Percentiles rank a stretch among this genome's conserved stretches.
These are phyloP conservation scores for Rhodotorula sp. DNA, from an alignment of 1,284 basidiomycete genomes.

Conservation along the genomic window DNA sequence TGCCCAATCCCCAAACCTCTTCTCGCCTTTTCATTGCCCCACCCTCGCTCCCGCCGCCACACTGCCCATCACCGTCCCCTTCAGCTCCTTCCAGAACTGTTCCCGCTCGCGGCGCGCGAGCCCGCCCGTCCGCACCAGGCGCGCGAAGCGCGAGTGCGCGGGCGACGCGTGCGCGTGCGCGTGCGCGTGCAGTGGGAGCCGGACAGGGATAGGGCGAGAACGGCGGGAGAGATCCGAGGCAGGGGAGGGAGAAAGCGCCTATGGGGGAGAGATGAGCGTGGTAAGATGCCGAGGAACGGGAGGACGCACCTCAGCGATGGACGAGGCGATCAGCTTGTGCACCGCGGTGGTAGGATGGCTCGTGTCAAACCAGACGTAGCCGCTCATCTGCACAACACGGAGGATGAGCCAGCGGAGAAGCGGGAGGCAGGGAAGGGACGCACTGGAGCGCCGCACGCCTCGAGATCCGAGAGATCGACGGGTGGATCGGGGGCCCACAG, in stretches of 20 bases:
- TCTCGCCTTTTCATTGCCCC: neutral
- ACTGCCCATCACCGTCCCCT: neutral
- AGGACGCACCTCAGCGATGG: neutral
- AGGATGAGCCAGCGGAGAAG: neutral
- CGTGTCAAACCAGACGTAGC: conserved; percentile 15
- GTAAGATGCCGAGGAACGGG: too few relatives aligned
- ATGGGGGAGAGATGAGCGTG: neutral
- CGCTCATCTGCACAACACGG: neutral
- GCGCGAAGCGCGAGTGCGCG: neutral
- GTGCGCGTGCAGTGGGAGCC: neutral
- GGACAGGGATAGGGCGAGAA: neutral
- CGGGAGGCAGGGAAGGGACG: neutral
- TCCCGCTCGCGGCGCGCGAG: neutral
- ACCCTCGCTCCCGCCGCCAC: neutral
- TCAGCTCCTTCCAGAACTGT: neutral
- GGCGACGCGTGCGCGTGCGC: neutral
- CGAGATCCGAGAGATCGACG: neutral
- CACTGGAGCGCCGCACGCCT: neutral
- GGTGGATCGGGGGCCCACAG: neutral
- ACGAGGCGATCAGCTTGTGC: conserved; percentile 3
- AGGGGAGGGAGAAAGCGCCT: neutral
- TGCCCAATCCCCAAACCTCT: too few relatives aligned
- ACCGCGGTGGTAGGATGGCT: conserved; percentile 7
- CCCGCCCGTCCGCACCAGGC: neutral
- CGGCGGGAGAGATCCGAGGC: neutral